phyloP scores from a whole-genome alignment of 495 filamentous ascomycete genomes.

The Podospora pseudopauciseta region DNA sequence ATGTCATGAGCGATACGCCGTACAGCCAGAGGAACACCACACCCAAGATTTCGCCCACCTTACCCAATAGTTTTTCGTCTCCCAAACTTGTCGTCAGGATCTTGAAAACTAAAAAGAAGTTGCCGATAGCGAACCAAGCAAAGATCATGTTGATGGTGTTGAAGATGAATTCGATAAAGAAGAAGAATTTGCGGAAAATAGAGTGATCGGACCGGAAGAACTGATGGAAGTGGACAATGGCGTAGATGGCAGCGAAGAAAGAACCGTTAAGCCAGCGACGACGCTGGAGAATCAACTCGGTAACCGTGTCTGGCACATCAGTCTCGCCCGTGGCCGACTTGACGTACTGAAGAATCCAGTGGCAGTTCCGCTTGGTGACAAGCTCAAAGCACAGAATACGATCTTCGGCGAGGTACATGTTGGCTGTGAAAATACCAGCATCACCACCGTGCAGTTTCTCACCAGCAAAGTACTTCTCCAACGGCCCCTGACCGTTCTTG shows the following conservation, averaged over 20 bases:
- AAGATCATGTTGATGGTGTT: constrained; percentile 96
- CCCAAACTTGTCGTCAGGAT: constrained; percentile 88
- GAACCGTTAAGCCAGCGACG: constrained; percentile 97
- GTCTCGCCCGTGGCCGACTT: constrained; percentile 95
- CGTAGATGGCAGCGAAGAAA: constrained; percentile 98
- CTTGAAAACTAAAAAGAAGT: constrained; percentile 99
- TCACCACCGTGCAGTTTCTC: constrained; percentile 95
- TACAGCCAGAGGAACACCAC: constrained; percentile 97
- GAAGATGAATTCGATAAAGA: constrained; percentile 89
- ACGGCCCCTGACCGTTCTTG: constrained; percentile 82
- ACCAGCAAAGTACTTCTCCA: constrained; percentile 96
- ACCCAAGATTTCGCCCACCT: constrained; percentile 70
- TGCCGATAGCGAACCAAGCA: constrained; percentile 98
- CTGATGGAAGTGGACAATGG: constrained; percentile 89
- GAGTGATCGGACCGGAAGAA: constrained; percentile 91
- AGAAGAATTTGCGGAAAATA: constrained; percentile 79
- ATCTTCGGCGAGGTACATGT: constrained; percentile 99
- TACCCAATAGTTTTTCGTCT: constrained; percentile 61
- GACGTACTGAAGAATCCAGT: constrained; percentile 97
- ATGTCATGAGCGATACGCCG: constrained; percentile 83
- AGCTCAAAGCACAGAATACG: constrained; percentile 99
- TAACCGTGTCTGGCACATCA: constrained; percentile 92
- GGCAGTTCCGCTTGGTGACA: constrained; percentile 92
- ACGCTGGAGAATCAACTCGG: constrained; percentile 93
- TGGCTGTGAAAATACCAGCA: constrained; percentile 96